phyloP scores from a whole-genome alignment of 2,329 filamentous ascomycete species.

The Penicillium palitans region DNA sequence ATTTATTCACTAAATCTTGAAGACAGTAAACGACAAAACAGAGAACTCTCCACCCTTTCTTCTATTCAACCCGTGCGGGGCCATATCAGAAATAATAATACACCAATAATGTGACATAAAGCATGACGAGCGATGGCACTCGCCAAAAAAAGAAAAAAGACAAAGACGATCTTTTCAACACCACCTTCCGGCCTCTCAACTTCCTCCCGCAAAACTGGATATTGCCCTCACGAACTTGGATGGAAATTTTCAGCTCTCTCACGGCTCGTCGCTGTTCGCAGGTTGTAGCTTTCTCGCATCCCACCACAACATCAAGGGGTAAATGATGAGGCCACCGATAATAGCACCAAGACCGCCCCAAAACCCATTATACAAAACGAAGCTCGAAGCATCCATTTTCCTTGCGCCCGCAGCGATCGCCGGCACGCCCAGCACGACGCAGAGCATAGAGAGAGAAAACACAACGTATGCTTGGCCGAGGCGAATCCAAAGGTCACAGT shows the following conservation, averaged over 20 bases:
- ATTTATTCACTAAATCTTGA: constrained; percentile 59
- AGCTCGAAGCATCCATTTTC: neutral
- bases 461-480: neutral
- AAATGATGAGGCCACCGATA: neutral
- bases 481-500: neutral
- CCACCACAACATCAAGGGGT: neutral
- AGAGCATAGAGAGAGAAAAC: neutral
- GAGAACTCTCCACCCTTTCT: neutral
- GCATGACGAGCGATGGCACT: neutral
- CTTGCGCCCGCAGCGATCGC: neutral
- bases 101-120: neutral
- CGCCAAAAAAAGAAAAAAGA: neutral
- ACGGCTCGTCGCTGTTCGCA: neutral
- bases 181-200: neutral
- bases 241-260: neutral
- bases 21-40: neutral
- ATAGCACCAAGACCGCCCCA: rapidly evolving
- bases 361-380: neutral
- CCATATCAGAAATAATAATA: neutral
- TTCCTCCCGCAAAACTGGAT: too few species aligned
- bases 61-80: neutral
- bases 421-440: neutral
- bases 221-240: too few species aligned
- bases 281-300: neutral
- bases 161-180: neutral